Base-by-base conservation (phyloP, 805 yeast genomes). In the Candida insectorum region DNA sequence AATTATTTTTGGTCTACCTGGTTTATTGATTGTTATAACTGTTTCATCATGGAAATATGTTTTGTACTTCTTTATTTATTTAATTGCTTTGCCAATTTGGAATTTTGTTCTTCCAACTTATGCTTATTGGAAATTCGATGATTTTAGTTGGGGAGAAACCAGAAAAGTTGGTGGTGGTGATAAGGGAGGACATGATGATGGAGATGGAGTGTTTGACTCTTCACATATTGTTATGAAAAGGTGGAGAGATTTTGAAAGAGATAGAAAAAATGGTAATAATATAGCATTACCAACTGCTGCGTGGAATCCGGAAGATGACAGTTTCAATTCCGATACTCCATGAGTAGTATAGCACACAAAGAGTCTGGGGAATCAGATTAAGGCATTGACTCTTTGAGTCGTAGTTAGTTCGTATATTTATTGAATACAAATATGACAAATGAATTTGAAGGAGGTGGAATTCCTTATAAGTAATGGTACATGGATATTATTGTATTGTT, bases 141-240 rank as follows among this genome's bases (percentile, higher is more conserved):
- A 89, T 56, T 89, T 89, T 61, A 79, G 88, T 55, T 89, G 97
- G 97, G 96, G 97, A 53, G 95, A 86, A 39, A 89, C 96, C 2
- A 73, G 96, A 67, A 73, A 80, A n/a, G 77, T 87, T 31, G 73
- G 74, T 16, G 87, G 77, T 8, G 85, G 75, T 26, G 79, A 70
- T 47, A 77, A 80, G 48, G 77, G 73, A 15, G 77, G 69, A 12
- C 93, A 85, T 53, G 83, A 77, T 28, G 84, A 70, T 16, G 70
- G 47, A 15, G 84, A 75, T 27, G 97, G 97, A 47, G 81, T 79
- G 41, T 93, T 91, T 55, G 97, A 91, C 57, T 85, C 93, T n/a
- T 79, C 94, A 1, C 77, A 77, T 51, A 93, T 93, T 54, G 75
- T 76, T 31, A 89, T 91, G 91, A 85, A 82, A 70, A 73, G 91